phyloP scores from a whole-genome alignment of 2,329 filamentous ascomycete species.

The Thielaviopsis populi region DNA sequence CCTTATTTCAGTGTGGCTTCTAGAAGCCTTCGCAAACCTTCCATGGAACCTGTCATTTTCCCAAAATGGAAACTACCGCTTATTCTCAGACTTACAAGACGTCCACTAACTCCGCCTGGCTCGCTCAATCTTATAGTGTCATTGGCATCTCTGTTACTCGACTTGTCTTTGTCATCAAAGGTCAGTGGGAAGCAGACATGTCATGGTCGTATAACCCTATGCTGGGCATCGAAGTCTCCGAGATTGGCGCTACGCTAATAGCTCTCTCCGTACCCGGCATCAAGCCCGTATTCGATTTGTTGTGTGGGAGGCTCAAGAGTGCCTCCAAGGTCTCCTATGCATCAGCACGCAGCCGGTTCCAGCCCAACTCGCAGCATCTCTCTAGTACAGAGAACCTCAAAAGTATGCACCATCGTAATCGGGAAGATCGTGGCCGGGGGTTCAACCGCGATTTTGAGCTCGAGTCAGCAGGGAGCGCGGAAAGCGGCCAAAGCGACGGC shows the following conservation, averaged over 20 bases:
- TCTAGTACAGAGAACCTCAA: constrained; percentile 18
- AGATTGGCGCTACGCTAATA: constrained; percentile 35
- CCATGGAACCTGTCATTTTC: not conserved
- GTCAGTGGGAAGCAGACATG: constrained; percentile 32
- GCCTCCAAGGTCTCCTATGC: constrained; percentile 16
- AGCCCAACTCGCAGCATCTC: constrained; percentile 22
- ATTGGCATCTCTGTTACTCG: constrained; percentile 34
- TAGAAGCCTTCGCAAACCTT: not conserved
- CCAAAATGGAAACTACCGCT: not conserved
- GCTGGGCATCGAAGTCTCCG: constrained; percentile 34
- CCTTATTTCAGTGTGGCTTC: not conserved
- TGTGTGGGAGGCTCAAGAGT: constrained; percentile 21
- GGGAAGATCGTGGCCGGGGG: not conserved
- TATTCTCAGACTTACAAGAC: not conserved
- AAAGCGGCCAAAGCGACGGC: not conserved
- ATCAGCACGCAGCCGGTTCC: constrained; percentile 23
- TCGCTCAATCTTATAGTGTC: constrained; percentile 25
- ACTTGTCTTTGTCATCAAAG: constrained; percentile 32
- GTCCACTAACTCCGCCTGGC: not conserved
- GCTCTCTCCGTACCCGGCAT: constrained; percentile 36
- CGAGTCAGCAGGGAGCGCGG: constrained; percentile 12
- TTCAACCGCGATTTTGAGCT: constrained; percentile 12
- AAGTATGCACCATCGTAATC: constrained; percentile 11
- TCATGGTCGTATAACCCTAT: constrained; percentile 38
- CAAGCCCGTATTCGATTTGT: constrained; percentile 31